These are phyloP conservation scores for Litchi chinensis DNA, from an alignment of 345 rosid species.

Conservation along the genomic window DNA sequence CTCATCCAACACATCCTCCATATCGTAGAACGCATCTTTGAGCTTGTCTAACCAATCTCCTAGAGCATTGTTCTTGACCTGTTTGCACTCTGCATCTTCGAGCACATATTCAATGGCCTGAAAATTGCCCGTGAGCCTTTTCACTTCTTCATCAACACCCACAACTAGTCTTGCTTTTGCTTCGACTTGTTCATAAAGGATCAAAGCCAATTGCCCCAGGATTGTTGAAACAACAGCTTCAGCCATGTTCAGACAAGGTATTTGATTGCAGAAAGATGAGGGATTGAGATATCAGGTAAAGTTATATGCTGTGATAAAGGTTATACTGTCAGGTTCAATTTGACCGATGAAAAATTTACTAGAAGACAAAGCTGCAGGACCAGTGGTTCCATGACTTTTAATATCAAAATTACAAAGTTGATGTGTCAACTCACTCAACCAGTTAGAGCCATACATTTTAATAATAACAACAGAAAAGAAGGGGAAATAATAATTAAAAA, in stretches of 20 bases:
- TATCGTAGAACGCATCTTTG: background rate
- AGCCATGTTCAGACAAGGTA: background rate
- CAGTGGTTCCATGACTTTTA: no score
- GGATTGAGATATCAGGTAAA: no score
- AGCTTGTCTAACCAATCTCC: constrained; percentile 1
- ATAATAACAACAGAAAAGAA: no score
- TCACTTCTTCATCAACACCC: background rate
- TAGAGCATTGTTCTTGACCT: background rate
- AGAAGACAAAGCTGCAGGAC: no score
- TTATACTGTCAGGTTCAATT: no score
- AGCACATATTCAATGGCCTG: background rate
- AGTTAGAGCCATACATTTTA: no score
- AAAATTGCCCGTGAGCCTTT: background rate
- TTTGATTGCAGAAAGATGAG: no score
- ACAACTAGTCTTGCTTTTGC: background rate
- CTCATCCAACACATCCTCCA: background rate
- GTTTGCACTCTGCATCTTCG: constrained; percentile 2
- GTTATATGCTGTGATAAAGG: no score
- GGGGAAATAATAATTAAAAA: no score
- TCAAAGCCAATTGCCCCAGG: background rate
- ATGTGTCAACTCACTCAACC: no score
- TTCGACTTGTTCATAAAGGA: background rate
- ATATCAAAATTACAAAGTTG: no score
- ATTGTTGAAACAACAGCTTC: background rate
- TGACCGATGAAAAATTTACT: no score